Base-by-base conservation (phyloP, 257 asterid species). In the Jacaranda mimosifolia region DNA sequence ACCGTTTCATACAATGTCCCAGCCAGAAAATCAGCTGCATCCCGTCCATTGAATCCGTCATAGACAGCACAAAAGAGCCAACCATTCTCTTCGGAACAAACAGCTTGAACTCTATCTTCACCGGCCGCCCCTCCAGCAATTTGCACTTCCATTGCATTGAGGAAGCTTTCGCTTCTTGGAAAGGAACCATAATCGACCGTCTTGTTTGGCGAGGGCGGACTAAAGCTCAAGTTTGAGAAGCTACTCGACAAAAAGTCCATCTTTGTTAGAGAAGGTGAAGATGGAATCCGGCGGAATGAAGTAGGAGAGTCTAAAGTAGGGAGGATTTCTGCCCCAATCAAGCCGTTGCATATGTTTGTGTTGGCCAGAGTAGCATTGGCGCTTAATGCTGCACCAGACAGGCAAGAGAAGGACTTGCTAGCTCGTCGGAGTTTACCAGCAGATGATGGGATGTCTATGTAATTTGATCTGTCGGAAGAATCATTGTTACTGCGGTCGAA, bases 71-170 rank as follows among this genome's bases (percentile, higher is more conserved):
- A 88, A 70, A 90, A 88, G 57, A 90, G 83, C 89, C 90, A 90
- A 12, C 91, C 91, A 9, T 88, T 88, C 71, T 90, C 92, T 67
- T 90, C 92, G 13, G 95, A 90, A 80, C 90, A 86, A 70, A 90
- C 92, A 7, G 95, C 91, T 79, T 90, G 95, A 72, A 90, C 92
- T 76, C 95, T 83, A 64, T 90, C 95, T 80, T 90, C 92, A 7
- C 92, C 95, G 39, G 95, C 95, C 38, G 95, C 95, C 39, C 95
- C 95, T 15, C 92, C 95, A 26, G 95, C 95, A 49, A 88, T 82
- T 79, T 90, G 91, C 59, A 90, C 79, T 70, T 88, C 92, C 63
- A 80, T 56, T 10, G 86, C 79, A 77, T 74, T 89, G 59, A 89
- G 77, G 78, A 86, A 84, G 62, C 92, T 77, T 40, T 89, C 91